Conservation (phyloP, 176 grass and related monocot species). For the Areca catechu region DNA sequence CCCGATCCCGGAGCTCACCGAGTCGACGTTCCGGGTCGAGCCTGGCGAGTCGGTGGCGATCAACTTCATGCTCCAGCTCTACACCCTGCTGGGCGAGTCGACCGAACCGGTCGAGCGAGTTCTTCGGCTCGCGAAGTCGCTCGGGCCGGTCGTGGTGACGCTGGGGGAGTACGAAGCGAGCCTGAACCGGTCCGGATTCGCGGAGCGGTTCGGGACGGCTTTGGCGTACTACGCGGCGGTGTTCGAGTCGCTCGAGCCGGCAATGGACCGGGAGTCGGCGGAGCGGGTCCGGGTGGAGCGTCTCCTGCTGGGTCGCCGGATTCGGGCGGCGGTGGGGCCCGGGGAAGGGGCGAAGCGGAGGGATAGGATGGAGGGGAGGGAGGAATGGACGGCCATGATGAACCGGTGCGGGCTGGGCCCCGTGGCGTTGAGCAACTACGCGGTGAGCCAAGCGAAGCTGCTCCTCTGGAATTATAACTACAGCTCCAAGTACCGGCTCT, state of each 20-base stretch:
- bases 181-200: constrained; percentile 52
- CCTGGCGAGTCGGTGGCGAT: constrained; percentile 57
- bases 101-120: constrained; percentile 39
- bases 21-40: constrained; percentile 61
- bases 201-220: constrained; percentile 56
- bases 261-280: constrained; percentile 54
- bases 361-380: constrained; percentile 54
- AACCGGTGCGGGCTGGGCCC: constrained; percentile 57
- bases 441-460: constrained; percentile 83
- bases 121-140: constrained; percentile 60
- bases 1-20: constrained; percentile 49
- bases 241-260: constrained; percentile 80
- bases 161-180: constrained; percentile 79
- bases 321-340: constrained; percentile 40
- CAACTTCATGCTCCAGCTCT: constrained; percentile 96
- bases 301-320: constrained; percentile 65
- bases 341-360: constrained; percentile 43
- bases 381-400: constrained; percentile 65
- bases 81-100: constrained; percentile 68
- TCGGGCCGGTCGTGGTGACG: constrained; percentile 59
- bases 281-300: constrained; percentile 62
- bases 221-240: constrained; percentile 66
- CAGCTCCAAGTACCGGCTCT: constrained; percentile 71
- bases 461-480: constrained; percentile 90
- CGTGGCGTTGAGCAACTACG: constrained; percentile 72